Conservation (phyloP, 73 alveolate genomes). For the Uronychia setigera region DNA sequence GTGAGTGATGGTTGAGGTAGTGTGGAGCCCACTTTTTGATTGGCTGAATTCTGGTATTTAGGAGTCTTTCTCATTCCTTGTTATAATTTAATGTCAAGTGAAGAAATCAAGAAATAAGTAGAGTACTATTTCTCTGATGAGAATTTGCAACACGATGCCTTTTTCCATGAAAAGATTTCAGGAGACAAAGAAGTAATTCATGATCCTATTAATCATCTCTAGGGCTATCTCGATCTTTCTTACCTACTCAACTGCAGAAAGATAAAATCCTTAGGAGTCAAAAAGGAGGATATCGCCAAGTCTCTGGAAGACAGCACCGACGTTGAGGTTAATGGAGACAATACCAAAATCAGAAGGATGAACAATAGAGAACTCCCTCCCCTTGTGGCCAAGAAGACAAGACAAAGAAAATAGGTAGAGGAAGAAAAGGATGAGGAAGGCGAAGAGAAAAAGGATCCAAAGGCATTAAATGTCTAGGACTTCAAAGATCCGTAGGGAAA, state of each 20-base stretch:
- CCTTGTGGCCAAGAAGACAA: slow-evolving; percentile 36
- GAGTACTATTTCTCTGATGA: slow-evolving; percentile 93
- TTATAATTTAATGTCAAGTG: too few species aligned
- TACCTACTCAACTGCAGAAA: slow-evolving; percentile 89
- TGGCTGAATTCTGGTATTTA: background rate
- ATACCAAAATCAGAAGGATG: slow-evolving; percentile 69
- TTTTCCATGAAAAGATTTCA: slow-evolving; percentile 79
- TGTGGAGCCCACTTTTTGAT: background rate
- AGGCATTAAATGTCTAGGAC: slow-evolving; percentile 28
- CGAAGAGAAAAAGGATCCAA: slow-evolving; percentile 42
- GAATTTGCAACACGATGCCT: slow-evolving; percentile 77
- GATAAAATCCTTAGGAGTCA: slow-evolving; percentile 75
- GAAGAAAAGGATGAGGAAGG: slow-evolving; percentile 35
- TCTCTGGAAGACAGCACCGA: slow-evolving; percentile 69
- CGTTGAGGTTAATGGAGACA: slow-evolving; percentile 70
- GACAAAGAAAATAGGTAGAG: slow-evolving; percentile 39
- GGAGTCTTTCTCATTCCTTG: too few species aligned
- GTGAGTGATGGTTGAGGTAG: slow-evolving; percentile 2
- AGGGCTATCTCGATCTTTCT: slow-evolving; percentile 81
- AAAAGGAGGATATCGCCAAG: slow-evolving; percentile 66
- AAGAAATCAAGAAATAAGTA: slow-evolving; percentile 66
- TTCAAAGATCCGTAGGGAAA: slow-evolving; percentile 51
- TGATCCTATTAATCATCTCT: background rate
- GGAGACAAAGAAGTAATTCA: slow-evolving; percentile 43
- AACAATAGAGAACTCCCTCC: slow-evolving; percentile 61